phyloP scores from a whole-genome alignment of 1,284 basidiomycete species.

The Irpex sp. region DNA sequence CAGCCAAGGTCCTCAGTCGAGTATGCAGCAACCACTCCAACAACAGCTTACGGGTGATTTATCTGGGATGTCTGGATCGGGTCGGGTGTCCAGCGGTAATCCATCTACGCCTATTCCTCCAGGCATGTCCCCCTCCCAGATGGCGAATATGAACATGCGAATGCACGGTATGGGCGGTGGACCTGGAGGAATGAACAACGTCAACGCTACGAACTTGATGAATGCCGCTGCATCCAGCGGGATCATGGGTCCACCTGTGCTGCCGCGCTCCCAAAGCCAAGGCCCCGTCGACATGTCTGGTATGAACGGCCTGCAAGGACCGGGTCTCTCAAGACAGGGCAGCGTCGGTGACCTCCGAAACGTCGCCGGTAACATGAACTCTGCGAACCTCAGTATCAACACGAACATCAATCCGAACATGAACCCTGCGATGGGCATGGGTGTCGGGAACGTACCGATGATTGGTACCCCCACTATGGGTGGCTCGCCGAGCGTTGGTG shows the following conservation, averaged over 20 bases:
- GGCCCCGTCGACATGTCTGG: slow-evolving; percentile 8
- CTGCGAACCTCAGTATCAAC: slow-evolving; percentile 19
- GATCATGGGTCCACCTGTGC: slow-evolving; percentile 25
- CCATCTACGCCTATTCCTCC: not conserved
- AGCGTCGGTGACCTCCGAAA: slow-evolving; percentile 4
- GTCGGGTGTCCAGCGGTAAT: not conserved
- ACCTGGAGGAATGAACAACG: not conserved
- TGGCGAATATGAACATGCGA: slow-evolving; percentile 13
- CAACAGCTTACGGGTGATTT: not conserved
- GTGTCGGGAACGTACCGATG: not conserved
- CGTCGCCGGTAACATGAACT: slow-evolving; percentile 1
- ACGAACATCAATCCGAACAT: slow-evolving; percentile 17
- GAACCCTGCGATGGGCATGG: slow-evolving; percentile 17
- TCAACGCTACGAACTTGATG: no score
- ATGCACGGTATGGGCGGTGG: slow-evolving; percentile 5
- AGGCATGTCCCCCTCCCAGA: slow-evolving; percentile 9
- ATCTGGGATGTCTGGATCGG: not conserved
- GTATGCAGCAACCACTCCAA: slow-evolving; percentile 1
- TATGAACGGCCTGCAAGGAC: slow-evolving; percentile 1
- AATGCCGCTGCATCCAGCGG: slow-evolving; percentile 8
- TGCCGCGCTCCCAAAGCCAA: slow-evolving; percentile 17
- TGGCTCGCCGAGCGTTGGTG: slow-evolving; percentile 5
- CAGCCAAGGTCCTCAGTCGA: not conserved
- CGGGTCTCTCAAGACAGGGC: slow-evolving; percentile 9
- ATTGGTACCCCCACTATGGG: not conserved